Evolutionary conservation across 2,329 filamentous ascomycete species (phyloP).

Genomic region (Colletotrichum tropicicola): DNA sequence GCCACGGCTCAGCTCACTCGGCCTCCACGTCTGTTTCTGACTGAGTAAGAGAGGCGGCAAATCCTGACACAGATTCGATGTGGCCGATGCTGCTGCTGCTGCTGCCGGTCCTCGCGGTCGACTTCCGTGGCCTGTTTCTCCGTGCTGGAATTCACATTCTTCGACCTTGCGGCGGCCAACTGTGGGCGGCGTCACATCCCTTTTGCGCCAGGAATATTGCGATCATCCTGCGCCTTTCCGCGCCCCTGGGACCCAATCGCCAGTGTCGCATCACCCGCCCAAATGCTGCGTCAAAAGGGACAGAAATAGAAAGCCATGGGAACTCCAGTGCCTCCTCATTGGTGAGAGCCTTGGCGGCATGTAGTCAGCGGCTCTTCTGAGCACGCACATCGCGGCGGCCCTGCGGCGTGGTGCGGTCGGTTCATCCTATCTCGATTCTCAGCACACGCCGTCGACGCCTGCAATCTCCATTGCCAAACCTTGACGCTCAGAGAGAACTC

Average conservation of each 20-base stretch:
- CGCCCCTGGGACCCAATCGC: not conserved
- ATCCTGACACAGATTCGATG: not conserved
- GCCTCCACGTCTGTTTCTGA: not conserved
- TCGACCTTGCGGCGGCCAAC: not conserved
- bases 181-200: not conserved
- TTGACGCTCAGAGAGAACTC: not conserved
- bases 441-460: not conserved
- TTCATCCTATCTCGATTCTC: not conserved
- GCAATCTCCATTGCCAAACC: not conserved
- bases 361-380: not conserved
- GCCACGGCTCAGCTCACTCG: no score
- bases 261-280: constrained; percentile 1
- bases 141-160: not conserved
- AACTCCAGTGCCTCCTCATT: not conserved
- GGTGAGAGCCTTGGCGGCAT: not conserved
- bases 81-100: not conserved
- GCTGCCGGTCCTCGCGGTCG: not conserved
- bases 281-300: not conserved
- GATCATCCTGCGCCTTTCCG: not conserved
- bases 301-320: not conserved
- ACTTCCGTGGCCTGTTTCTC: not conserved
- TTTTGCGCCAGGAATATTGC: not conserved
- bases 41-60: not conserved
- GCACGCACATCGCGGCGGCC: not conserved
- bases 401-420: no score